These are phyloP conservation scores for Lodderomyces jiufengensis DNA, from an alignment of 1,139 yeast genomes.

Conservation along the genomic window DNA sequence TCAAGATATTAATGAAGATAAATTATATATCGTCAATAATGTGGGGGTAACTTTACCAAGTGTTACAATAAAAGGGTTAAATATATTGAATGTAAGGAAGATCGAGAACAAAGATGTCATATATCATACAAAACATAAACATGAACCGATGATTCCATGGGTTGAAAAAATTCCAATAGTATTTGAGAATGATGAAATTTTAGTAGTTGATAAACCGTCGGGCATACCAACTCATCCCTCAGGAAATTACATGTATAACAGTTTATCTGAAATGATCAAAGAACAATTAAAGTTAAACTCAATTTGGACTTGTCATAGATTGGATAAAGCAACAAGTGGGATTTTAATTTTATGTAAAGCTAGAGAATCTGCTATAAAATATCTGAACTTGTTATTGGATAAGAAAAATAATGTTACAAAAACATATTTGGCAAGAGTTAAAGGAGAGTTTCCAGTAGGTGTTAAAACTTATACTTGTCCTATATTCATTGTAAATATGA, in stretches of 20 bases:
- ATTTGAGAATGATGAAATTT: conserved; percentile 41
- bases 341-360: conserved; percentile 57
- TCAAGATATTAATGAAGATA: conserved; percentile 23
- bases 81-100: conserved; percentile 18
- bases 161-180: conserved; percentile 35
- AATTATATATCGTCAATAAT: conserved; percentile 25
- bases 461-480: conserved; percentile 29
- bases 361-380: conserved; percentile 36
- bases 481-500: conserved; percentile 31
- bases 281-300: conserved; percentile 28
- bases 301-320: conserved; percentile 61
- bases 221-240: conserved; percentile 84
- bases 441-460: conserved; percentile 51
- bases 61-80: conserved; percentile 23
- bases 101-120: conserved; percentile 50
- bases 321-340: conserved; percentile 77
- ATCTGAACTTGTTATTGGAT: conserved; percentile 40
- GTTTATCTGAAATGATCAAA: conserved; percentile 57
- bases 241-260: conserved; percentile 58
- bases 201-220: conserved; percentile 69
- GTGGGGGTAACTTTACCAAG: conserved; percentile 7
- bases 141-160: conserved; percentile 54
- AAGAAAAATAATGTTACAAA: conserved; percentile 38
- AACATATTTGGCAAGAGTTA: conserved; percentile 60
- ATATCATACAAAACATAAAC: conserved; percentile 49